A percentile compares a stretch with the other conserved stretches of the same genome.
Conservation (phyloP, 331 rosid species). For the Rosa hybrid region DNA sequence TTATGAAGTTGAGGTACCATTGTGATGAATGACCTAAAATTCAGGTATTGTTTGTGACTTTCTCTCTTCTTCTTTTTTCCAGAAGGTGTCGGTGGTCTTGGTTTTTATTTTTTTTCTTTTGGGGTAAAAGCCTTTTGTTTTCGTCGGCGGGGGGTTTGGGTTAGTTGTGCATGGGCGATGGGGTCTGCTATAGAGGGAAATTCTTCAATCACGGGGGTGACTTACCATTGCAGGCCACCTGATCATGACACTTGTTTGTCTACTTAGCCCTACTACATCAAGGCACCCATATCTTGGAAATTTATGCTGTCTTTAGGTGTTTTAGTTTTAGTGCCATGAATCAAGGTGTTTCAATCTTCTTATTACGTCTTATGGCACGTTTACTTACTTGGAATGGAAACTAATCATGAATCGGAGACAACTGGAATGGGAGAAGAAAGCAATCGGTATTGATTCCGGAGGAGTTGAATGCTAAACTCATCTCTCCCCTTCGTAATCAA, state of each 20-base stretch:
- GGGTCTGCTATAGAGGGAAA: slow-evolving; percentile 26
- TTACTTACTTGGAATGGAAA: no score
- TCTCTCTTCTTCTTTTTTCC: no score
- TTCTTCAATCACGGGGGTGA: slow-evolving; percentile 58
- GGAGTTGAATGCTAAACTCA: no score
- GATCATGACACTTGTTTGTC: slow-evolving; percentile 32
- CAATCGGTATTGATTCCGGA: no score
- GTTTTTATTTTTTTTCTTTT: neutral
- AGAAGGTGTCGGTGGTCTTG: slow-evolving; percentile 41
- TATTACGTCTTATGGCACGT: no score
- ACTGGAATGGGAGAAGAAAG: no score
- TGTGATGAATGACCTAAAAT: no score
- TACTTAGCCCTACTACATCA: slow-evolving; percentile 4
- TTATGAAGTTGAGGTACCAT: no score
- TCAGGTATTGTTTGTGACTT: no score
- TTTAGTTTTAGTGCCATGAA: neutral
- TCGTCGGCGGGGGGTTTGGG: slow-evolving; percentile 17
- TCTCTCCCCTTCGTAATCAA: no score
- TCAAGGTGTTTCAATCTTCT: neutral
- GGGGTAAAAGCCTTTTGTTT: neutral
- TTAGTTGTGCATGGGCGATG: slow-evolving; percentile 17
- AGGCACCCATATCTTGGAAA: neutral
- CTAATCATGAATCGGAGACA: no score
- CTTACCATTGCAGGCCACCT: slow-evolving; percentile 25
- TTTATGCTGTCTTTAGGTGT: neutral